Evolutionary conservation across 1,139 yeast species (phyloP).

Genomic region (Kazachstania sp.): DNA sequence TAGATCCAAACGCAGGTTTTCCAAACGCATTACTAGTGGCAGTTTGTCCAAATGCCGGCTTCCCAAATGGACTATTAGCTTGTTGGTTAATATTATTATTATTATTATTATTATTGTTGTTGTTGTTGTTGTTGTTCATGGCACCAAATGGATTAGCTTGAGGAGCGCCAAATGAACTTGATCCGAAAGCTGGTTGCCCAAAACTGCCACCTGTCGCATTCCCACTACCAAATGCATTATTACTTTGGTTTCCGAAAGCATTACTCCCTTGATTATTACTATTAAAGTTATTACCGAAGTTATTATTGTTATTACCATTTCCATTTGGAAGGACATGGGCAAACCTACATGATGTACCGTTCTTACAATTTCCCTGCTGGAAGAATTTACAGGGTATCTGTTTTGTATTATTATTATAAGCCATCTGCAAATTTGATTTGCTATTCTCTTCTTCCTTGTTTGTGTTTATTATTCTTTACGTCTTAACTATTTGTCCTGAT

Average conservation of each 20-base stretch:
- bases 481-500: no score
- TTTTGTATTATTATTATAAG: slow-evolving; percentile 11
- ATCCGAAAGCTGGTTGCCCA: slow-evolving; percentile 1
- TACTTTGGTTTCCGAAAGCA: neutral
- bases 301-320: slow-evolving; percentile 4
- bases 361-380: slow-evolving; percentile 33
- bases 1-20: neutral
- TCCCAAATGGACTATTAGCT: slow-evolving; percentile 12
- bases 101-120: no score
- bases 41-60: slow-evolving; percentile 9
- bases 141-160: neutral
- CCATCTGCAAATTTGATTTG: neutral
- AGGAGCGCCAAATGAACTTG: neutral
- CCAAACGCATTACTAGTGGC: slow-evolving; percentile 11
- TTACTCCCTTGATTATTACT: slow-evolving; percentile 6
- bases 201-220: neutral
- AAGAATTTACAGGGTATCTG: slow-evolving; percentile 36
- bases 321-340: slow-evolving; percentile 32
- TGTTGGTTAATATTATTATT: no score
- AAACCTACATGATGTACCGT: slow-evolving; percentile 37
- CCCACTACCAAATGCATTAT: slow-evolving; percentile 6
- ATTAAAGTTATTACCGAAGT: slow-evolving; percentile 9
- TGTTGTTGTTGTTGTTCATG: neutral
- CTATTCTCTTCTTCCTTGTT: neutral
- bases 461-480: no score